Evolutionary conservation across 768 basidiomycete species (phyloP), one percentile per base, ranked within the genome.

Genomic region (Macrocybe gigantea): DNA sequence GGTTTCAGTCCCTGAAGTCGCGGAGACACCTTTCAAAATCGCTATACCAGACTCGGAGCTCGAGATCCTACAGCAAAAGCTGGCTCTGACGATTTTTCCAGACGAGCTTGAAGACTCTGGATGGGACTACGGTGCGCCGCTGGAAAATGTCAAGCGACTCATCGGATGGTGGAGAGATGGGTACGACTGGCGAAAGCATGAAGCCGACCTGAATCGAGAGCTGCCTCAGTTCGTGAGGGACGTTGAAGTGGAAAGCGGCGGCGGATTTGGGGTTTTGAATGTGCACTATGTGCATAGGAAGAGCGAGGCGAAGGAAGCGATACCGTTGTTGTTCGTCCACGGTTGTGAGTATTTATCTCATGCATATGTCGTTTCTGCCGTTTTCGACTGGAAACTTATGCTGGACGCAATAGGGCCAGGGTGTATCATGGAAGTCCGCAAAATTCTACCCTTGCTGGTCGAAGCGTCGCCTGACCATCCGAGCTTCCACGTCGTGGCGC

Each of bases 401-500:
- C 38, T 12, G 45, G n/a, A 32, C 10, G 11, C 6, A 30, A n/a
- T 42, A 82, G 82, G 80, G 80, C 82, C 80, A 0, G 81, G 82
- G 30, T 66, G 72, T 53, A 78, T 82, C 56, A 51, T 74, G 5
- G 83, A 85, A 64, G 75, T 74, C 7, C 60, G 66, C 45, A 84
- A 83, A 63, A 60, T 85, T 3, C 63, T 85, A 0, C 77, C 82
- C 0, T 55, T 82, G 12, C 64, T 86, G 46, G 66, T 72, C 0
- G 56, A 68, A 11, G 64, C 64, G 1, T 69, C 73, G 4, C 47
- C 67, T 0, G 67, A 76, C 4, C 58, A 69, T 45, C 82, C 81
- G 1, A 76, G 72, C 41, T 85, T 86, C 64, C 83, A 85, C 49
- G 79, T 85, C 14, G 80, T 86, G 1, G 78, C 75, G 0, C 52